Percentiles rank a stretch among this genome's conserved stretches.
Conservation (phyloP, 768 basidiomycete genomes). For the Auricularia auricula-judae region DNA sequence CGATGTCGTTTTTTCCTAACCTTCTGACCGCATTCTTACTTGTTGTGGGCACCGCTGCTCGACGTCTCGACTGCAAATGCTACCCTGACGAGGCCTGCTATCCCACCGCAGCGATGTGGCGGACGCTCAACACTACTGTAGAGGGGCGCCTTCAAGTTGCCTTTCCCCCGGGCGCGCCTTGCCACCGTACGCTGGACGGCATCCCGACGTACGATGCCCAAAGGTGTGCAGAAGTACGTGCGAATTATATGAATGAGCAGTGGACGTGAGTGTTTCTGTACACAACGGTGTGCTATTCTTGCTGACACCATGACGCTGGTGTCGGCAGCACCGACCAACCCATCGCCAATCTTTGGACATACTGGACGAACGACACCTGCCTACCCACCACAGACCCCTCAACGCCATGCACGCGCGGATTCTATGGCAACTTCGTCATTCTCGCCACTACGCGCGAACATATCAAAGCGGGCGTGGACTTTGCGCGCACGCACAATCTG, state of each 20-base stretch:
- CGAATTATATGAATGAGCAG: neutral
- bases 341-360: neutral
- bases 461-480: constrained; percentile 19
- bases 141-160: neutral
- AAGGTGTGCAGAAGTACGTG: neutral
- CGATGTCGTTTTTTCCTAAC: too few species aligned
- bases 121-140: neutral
- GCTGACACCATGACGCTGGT: neutral
- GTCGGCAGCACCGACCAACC: neutral
- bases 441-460: neutral
- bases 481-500: constrained; percentile 19
- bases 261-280: neutral
- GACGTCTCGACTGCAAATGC: neutral
- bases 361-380: neutral
- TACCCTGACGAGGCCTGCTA: neutral
- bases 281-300: too few species aligned
- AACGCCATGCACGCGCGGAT: neutral
- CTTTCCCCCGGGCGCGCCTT: neutral
- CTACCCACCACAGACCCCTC: neutral
- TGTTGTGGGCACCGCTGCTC: too few species aligned
- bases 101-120: neutral
- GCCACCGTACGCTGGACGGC: neutral
- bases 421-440: neutral
- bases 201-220: neutral
- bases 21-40: too few species aligned